These are phyloP conservation scores for Malassezia furfur DNA, from an alignment of 1,284 basidiomycete species.

Conservation along the genomic window DNA sequence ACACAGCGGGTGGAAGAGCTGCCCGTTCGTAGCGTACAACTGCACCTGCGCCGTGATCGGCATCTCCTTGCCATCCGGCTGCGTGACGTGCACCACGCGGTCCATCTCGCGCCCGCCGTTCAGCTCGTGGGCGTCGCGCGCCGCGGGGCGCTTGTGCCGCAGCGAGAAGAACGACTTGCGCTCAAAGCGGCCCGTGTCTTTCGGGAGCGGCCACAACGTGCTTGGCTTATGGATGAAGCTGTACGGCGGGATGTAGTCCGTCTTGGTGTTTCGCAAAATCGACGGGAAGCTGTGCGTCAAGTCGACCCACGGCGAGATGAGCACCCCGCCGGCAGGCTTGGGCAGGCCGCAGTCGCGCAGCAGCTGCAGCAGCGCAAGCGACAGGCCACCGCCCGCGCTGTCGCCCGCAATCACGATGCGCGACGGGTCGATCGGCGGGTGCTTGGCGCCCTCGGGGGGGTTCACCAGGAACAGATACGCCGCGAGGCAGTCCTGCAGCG, in stretches of 20 bases:
- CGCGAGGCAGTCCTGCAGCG: slow-evolving; percentile 73
- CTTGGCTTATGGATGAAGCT: slow-evolving; percentile 46
- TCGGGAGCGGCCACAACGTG: slow-evolving; percentile 38
- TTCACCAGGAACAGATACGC: slow-evolving; percentile 66
- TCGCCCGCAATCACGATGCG: slow-evolving; percentile 76
- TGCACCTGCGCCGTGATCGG: slow-evolving; percentile 60
- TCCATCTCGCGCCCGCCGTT: neutral
- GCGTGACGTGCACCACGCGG: neutral
- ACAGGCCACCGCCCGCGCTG: slow-evolving; percentile 84
- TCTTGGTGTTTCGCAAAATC: slow-evolving; percentile 71
- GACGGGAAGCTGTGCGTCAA: slow-evolving; percentile 89
- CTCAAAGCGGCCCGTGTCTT: slow-evolving; percentile 7
- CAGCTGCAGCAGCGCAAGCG: slow-evolving; percentile 75
- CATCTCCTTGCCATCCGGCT: neutral
- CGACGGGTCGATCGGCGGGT: slow-evolving; percentile 64
- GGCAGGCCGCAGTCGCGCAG: slow-evolving; percentile 77
- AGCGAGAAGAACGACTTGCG: neutral
- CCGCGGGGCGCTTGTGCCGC: neutral
- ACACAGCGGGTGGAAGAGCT: slow-evolving; percentile 73
- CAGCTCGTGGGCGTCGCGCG: neutral
- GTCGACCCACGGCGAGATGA: slow-evolving; percentile 64
- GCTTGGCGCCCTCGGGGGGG: slow-evolving; percentile 60
- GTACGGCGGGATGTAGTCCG: slow-evolving; percentile 56
- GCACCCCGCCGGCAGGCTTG: slow-evolving; percentile 57
- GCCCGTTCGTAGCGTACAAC: slow-evolving; percentile 74